Base-by-base conservation (phyloP, 139 green algal species). In the Coelastrella sp. region DNA sequence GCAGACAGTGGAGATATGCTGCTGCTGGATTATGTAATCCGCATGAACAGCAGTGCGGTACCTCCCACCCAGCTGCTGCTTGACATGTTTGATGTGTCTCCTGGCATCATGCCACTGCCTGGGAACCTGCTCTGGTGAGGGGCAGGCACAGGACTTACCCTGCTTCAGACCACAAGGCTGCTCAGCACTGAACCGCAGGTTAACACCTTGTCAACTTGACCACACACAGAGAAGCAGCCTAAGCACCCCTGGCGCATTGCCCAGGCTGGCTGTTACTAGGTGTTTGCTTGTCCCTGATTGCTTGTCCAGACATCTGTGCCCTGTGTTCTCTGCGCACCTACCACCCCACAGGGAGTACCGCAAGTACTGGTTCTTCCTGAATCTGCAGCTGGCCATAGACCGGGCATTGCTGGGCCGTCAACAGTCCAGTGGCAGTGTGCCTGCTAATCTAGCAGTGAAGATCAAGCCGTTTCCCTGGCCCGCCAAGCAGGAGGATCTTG, bases 381-480 rank as follows among this genome's bases (percentile, higher is more conserved):
- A 98, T 90, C 85, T 98, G 72, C 95, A 97, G 91, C 87, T 90
- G 7, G 57, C 85, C 57, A 73, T 97, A 63, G 91, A 97, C 70
- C 70, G 91, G 0, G 87, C 93, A 24, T 57, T 96, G 57, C 89
- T 97, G 8, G 93, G 92, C 56, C 59, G 85, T 8, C 73, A 88
- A 68, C 84, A 88, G 49, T 80, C 84, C 49, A 66, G 22, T 35
- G 61, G 58, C 19, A 81, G 49, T 6, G 14, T 19, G 5, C 22
- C 76, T 84, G 75, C 85, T 22, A 22, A 74, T 6, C 20, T 93
- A 7, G 8, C 20, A 0, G 35, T 96, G 8, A 81, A 87, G 75
- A 84, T 97, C 59, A 96, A 96, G 91, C 90, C 95, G 15, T 98
- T 97, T 82, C 96, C 96, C 57, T 97, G 96, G 96, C 96, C 96